These are phyloP conservation scores for Rosa hybrid DNA, from an alignment of 331 rosid genomes.

Conservation along the genomic window DNA sequence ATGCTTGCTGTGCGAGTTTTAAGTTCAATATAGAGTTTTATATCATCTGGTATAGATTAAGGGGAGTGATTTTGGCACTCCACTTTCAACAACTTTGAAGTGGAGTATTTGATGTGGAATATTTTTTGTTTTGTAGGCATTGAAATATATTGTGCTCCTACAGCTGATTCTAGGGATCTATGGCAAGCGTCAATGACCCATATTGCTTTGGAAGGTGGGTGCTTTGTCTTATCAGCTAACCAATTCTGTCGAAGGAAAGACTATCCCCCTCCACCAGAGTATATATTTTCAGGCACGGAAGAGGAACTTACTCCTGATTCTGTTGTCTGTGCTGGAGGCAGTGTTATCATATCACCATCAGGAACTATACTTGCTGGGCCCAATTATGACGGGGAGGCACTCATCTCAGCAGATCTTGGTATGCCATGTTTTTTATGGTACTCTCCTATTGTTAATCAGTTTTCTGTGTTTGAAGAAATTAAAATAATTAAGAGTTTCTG, in stretches of 20 bases:
- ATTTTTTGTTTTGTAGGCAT: conserved; percentile 51
- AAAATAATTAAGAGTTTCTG: not conserved
- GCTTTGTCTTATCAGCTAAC: conserved; percentile 86
- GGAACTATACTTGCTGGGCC: conserved; percentile 91
- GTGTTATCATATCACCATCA: conserved; percentile 89
- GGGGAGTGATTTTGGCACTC: not conserved
- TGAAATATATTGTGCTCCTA: conserved; percentile 96
- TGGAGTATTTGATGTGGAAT: conserved; percentile 16
- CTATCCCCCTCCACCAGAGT: conserved; percentile 87
- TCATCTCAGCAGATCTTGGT: conserved; percentile 92
- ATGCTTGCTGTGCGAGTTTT: not conserved
- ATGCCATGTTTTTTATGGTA: conserved; percentile 18
- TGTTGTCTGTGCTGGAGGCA: conserved; percentile 93
- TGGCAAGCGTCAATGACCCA: conserved; percentile 96
- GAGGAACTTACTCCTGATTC: conserved; percentile 78
- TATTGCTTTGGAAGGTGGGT: conserved; percentile 92
- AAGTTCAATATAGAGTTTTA: not conserved
- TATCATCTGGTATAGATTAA: not conserved
- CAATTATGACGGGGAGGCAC: conserved; percentile 87
- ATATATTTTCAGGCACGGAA: conserved; percentile 68
- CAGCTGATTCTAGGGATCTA: conserved; percentile 78
- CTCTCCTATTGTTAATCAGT: not conserved
- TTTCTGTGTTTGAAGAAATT: not conserved
- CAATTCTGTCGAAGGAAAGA: conserved; percentile 92
- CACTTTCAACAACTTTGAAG: not conserved